Conservation (phyloP, 352 stramenopile genomes). For the Thalassiosira gravida region DNA sequence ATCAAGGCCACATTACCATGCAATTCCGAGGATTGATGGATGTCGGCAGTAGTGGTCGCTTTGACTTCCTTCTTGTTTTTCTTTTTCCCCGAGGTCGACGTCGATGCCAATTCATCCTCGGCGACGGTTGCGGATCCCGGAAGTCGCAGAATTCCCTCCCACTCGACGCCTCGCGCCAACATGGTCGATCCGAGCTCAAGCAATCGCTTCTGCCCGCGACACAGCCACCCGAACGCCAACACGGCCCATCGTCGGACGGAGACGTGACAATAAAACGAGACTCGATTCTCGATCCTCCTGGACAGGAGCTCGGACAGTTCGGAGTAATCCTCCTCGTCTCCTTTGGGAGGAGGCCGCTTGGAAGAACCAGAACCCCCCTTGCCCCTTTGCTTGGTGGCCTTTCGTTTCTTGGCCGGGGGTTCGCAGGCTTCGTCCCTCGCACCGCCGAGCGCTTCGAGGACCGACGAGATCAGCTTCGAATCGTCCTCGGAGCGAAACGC, state of each 20-base stretch:
- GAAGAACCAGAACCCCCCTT: background rate
- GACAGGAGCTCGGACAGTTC: conserved; percentile 40
- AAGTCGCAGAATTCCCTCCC: conserved; percentile 36
- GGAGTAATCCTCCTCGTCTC: conserved; percentile 6
- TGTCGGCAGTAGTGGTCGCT: background rate
- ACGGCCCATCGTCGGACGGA: conserved; percentile 63
- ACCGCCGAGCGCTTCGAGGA: conserved; percentile 5
- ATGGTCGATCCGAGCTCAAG: conserved; percentile 53
- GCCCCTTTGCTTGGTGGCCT: conserved; percentile 2
- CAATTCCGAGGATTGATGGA: background rate
- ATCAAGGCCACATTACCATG: conserved; percentile 49
- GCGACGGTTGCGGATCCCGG: background rate
- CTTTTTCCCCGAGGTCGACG: background rate
- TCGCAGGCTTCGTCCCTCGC: background rate
- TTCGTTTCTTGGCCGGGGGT: conserved; percentile 7
- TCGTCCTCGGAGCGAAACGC: conserved; percentile 33
- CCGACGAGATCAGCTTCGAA: conserved; percentile 34
- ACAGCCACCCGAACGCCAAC: conserved; percentile 68
- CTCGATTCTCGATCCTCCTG: conserved; percentile 30
- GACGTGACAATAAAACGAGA: conserved; percentile 59
- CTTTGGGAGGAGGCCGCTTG: background rate
- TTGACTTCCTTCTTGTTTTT: conserved; percentile 38
- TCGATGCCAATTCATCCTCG: background rate
- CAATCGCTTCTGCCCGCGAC: conserved; percentile 50
- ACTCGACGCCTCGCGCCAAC: conserved; percentile 27